These are phyloP conservation scores for Phytomonas sp. DNA, from an alignment of 208 protist genomes.

Conservation along the genomic window DNA sequence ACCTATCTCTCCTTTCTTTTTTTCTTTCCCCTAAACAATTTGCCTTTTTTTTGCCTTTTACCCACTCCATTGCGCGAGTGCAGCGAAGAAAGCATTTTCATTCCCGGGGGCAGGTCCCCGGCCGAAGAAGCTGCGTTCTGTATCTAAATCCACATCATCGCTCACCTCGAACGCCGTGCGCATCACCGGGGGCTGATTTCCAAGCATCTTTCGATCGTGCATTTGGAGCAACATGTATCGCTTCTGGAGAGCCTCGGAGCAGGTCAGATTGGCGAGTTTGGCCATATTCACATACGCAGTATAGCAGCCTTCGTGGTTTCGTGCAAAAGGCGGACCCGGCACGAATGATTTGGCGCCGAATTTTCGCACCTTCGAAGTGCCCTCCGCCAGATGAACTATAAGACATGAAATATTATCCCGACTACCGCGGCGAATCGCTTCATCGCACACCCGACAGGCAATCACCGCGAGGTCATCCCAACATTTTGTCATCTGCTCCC, in stretches of 20 bases:
- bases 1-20: slow-evolving; percentile 4
- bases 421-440: slow-evolving; percentile 83
- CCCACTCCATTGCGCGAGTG: slow-evolving; percentile 26
- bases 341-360: slow-evolving; percentile 60
- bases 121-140: slow-evolving; percentile 73
- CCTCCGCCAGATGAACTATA: slow-evolving; percentile 62
- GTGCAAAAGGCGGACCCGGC: slow-evolving; percentile 64
- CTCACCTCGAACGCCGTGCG: slow-evolving; percentile 84
- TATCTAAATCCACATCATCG: slow-evolving; percentile 80
- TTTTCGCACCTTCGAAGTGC: slow-evolving; percentile 33
- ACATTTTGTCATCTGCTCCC: slow-evolving; percentile 44
- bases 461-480: slow-evolving; percentile 68
- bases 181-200: slow-evolving; percentile 42
- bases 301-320: slow-evolving; percentile 64
- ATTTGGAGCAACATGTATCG: slow-evolving; percentile 71
- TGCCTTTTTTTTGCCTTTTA: slow-evolving; percentile 2
- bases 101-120: slow-evolving; percentile 73
- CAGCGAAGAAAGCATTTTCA: slow-evolving; percentile 71
- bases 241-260: slow-evolving; percentile 43
- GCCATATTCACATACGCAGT: slow-evolving; percentile 69
- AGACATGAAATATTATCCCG: slow-evolving; percentile 90
- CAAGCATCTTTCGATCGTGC: slow-evolving; percentile 50
- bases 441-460: slow-evolving; percentile 73
- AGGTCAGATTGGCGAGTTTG: slow-evolving; percentile 33
- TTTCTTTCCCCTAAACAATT: slow-evolving; percentile 11